Evolutionary conservation across 2,329 filamentous ascomycete genomes (phyloP), one percentile per base, ranked within the genome.

Genomic region (Aureobasidium mangrovei): DNA sequence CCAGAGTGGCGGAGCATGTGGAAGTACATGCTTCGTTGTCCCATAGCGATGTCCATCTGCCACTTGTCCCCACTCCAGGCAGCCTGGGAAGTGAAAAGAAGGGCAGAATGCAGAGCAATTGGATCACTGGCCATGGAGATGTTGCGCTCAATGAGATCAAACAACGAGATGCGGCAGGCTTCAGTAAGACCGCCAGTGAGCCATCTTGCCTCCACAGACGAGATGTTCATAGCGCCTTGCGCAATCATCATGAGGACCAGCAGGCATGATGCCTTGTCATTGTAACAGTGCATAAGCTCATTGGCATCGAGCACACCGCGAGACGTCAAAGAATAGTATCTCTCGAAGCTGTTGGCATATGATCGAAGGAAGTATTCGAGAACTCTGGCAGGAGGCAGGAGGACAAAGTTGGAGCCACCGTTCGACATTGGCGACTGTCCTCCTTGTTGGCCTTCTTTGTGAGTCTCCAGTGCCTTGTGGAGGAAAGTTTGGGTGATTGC

Each of bases 1-100:
- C 84, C 83, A 0, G 82, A 83, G 64, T 87, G 82, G 61, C 82
- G 79, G 26, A 87, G 70, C 84, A 87, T 87, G 56, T 83, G 78
- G 57, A 85, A 77, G 65, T 87, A 87, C 82, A 86, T 86, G 55
- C 82, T 82, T 45, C 83, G 77, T 66, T 86, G 84, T 31, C 84
- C 83, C 82, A 86, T 85, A 40, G 83, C 80, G 59, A 86, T 85
- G 62, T 87, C 83, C 83, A 86, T 87, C 60, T 86, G 81, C 83
- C 84, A 86, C 68, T 86, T 86, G 66, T 87, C 84, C 43, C 84
- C 84, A 63, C 83, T 85, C 84, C 84, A 88, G 1, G 82, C 82
- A 6, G 83, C 84, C 28, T 85, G 75, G 1, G 83, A 76, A 1
- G 80, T 85, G 64, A 86, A 86, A 3, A 87, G 75, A 9, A 87